A percentile compares a stretch with the other conserved stretches of the same genome.
phyloP scores from a whole-genome alignment of 2,329 filamentous ascomycete species.

The Scedosporium aurantiacum region DNA sequence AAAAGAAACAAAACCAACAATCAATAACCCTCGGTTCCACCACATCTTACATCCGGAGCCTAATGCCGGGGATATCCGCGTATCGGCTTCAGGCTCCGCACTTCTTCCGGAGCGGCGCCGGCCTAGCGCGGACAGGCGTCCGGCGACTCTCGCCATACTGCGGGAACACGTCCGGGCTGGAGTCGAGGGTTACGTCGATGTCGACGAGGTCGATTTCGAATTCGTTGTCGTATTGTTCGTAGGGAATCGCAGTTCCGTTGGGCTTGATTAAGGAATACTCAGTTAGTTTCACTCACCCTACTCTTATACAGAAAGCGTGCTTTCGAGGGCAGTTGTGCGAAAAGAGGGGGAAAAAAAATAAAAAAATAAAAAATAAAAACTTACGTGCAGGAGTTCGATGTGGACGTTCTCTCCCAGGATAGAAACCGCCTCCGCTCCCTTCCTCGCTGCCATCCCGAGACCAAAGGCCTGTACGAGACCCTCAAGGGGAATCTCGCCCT shows the following conservation, averaged over 20 bases:
- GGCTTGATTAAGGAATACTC: slow-evolving; percentile 4
- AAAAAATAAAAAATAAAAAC: background rate
- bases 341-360: background rate
- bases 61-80: slow-evolving; percentile 1
- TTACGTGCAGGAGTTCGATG: slow-evolving; percentile 4
- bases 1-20: too few species aligned
- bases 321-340: background rate
- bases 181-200: slow-evolving; percentile 7
- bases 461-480: background rate
- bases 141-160: slow-evolving; percentile 6
- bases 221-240: slow-evolving; percentile 4
- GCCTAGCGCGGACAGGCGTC: slow-evolving; percentile 2
- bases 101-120: background rate
- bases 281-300: background rate
- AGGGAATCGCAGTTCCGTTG: slow-evolving; percentile 8
- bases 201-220: slow-evolving; percentile 8
- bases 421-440: background rate
- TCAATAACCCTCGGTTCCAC: background rate
- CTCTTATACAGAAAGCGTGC: background rate
- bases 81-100: background rate
- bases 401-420: background rate
- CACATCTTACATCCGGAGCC: background rate
- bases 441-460: background rate
- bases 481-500: background rate
- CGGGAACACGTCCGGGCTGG: slow-evolving; percentile 6